Base-by-base conservation (phyloP, 345 rosid species). In the Camelina neglecta region DNA sequence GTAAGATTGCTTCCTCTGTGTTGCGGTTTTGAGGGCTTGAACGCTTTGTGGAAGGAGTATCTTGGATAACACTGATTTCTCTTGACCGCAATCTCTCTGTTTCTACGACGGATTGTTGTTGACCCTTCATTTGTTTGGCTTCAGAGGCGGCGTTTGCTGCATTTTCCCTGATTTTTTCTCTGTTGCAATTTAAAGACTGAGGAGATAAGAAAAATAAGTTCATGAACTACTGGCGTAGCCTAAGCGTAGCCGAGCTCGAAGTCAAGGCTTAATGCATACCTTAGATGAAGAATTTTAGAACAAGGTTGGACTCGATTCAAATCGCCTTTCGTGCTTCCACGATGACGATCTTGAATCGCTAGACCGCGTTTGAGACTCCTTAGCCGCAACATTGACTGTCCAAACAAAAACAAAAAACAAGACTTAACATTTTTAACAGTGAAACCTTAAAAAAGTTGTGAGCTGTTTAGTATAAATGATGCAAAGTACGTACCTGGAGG, bases 341-440 rank as follows among this genome's bases (percentile, higher is more conserved):
- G 82, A 16, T 58, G 82, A 53, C 74, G 88, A 44, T 81, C 84
- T 72, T 81, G 88, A 69, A 81, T 78, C 6, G 75, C 80, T 79
- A 65, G 16, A 55, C 87, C 83, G 0, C 90, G 87, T 42, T 83
- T 86, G 42, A 91, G 83, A 75, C 71, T 74, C 84, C 86, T 82
- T 54, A 88, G 65, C 77, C 86, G 86, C 67, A 93, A 87, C 85
- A 87, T 72, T 24, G 97, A 81, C 97, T 93, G 31, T 36, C 8
- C 11, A 21, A 21, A 21, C 23, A 21, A 70, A 73, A 39, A 39
- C 47, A 3, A 48, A 66, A 66, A 57, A 5, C 15, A 8, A 66
- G n/a, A 35, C 7, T 8, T 5, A 11, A 11, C 29, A 16, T 8
- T 35, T 42, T 0, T 11, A 29, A 73, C 21, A 44, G 11, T 4